Percentiles rank a stretch among this genome's conserved stretches.
Conservation (phyloP, 148 eudicot genomes). For the Rhododendron ovatum region DNA sequence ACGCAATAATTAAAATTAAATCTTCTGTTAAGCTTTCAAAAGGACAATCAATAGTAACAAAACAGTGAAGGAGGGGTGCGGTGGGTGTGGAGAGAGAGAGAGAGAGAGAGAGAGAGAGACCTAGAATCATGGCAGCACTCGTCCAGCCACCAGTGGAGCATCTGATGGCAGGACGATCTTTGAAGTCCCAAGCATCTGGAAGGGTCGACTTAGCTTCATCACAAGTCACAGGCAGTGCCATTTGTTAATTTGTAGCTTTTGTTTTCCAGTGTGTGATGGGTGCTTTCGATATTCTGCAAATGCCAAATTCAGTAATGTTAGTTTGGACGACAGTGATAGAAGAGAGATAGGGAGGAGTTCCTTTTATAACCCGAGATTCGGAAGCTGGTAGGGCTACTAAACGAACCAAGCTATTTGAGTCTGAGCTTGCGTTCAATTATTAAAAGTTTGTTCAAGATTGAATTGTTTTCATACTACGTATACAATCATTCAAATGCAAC, state of each 20-base stretch:
- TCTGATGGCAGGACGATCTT: constrained; percentile 58
- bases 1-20: not conserved
- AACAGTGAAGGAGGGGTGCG: no score
- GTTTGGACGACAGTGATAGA: not conserved
- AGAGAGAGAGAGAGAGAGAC: constrained; percentile 21
- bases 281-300: not conserved
- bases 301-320: not conserved
- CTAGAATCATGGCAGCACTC: constrained; percentile 81
- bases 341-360: not conserved
- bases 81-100: no score
- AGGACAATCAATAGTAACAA: no score
- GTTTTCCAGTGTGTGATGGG: not conserved
- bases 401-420: not conserved
- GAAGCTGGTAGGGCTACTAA: not conserved
- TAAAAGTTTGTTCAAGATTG: no score
- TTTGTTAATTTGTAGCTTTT: not conserved
- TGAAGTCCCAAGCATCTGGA: constrained; percentile 84
- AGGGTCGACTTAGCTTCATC: constrained; percentile 28
- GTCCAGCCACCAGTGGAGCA: constrained; percentile 77
- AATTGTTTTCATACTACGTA: no score
- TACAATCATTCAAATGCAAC: no score
- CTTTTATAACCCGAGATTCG: not conserved
- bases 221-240: constrained; percentile 37
- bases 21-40: not conserved
- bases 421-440: accelerated